Conservation (phyloP, 2,329 filamentous ascomycete species). For the Fusarium burgessii region DNA sequence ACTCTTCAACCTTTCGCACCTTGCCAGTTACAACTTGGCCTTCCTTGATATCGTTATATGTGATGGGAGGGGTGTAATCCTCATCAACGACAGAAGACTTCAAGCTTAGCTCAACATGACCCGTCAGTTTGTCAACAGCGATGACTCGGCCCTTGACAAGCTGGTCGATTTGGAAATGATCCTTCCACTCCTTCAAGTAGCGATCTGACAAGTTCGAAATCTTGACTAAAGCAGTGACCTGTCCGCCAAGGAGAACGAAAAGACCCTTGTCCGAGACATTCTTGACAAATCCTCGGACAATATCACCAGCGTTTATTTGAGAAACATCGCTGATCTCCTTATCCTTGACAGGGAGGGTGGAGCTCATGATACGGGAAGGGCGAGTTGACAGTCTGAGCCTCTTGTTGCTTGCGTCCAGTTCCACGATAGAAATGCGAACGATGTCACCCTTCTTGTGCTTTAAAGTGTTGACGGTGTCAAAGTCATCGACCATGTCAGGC, state of each 20-base stretch:
- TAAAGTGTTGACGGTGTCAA: constrained; percentile 79
- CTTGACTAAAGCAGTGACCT: constrained; percentile 84
- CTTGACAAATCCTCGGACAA: constrained; percentile 92
- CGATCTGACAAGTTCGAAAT: constrained; percentile 90
- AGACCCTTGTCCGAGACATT: constrained; percentile 90
- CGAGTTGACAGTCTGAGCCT: constrained; percentile 83
- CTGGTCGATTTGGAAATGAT: constrained; percentile 87
- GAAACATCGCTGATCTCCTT: constrained; percentile 77
- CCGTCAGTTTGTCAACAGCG: constrained; percentile 73
- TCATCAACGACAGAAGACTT: constrained; percentile 87
- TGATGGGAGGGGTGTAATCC: constrained; percentile 79
- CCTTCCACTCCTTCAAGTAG: constrained; percentile 96
- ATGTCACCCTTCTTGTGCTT: constrained; percentile 86
- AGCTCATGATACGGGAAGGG: constrained; percentile 90
- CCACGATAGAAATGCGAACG: constrained; percentile 85
- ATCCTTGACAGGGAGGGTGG: constrained; percentile 83
- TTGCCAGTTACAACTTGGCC: constrained; percentile 90
- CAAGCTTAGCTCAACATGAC: constrained; percentile 85
- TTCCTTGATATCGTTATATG: constrained; percentile 79
- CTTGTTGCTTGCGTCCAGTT: constrained; percentile 87
- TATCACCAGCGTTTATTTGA: constrained; percentile 80
- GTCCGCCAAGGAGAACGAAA: constrained; percentile 85
- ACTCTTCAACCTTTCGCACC: constrained; percentile 93
- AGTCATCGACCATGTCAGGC: constrained; percentile 89
- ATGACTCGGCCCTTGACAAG: constrained; percentile 89